Conservation (phyloP, 352 stramenopile genomes). For the Plasmopara halstedii region DNA sequence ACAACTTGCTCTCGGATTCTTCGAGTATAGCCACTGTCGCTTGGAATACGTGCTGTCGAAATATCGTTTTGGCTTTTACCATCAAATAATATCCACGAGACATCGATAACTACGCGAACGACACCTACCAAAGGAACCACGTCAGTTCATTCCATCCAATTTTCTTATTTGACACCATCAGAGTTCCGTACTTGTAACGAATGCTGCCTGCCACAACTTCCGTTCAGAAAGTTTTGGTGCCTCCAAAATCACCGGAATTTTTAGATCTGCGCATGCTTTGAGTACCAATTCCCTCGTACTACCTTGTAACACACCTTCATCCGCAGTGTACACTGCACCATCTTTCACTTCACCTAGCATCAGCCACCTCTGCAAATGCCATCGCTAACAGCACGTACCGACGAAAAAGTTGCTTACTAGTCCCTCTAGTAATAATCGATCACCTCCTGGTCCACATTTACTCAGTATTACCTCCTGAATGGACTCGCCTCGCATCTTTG, state of each 20-base stretch:
- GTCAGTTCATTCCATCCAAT: background rate
- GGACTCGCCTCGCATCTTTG: conserved; percentile 6
- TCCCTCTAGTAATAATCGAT: conserved; percentile 54
- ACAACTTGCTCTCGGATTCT: conserved; percentile 20
- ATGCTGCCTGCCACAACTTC: conserved; percentile 50
- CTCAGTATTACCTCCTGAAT: conserved; percentile 64
- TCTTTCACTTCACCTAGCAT: conserved; percentile 30
- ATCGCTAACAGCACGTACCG: conserved; percentile 21
- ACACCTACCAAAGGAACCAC: conserved; percentile 10
- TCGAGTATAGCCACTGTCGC: conserved; percentile 11
- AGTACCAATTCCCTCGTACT: conserved; percentile 63
- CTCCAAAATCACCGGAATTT: conserved; percentile 48
- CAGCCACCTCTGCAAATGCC: background rate
- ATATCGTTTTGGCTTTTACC: conserved; percentile 6
- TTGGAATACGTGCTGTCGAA: conserved; percentile 12
- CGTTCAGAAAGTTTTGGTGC: conserved; percentile 45
- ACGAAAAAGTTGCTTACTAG: conserved; percentile 79
- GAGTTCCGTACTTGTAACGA: conserved; percentile 51
- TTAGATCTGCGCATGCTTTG: conserved; percentile 40
- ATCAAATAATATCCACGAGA: conserved; percentile 17
- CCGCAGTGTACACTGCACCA: conserved; percentile 39
- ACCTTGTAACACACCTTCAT: conserved; percentile 36
- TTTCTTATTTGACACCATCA: background rate
- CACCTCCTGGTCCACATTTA: conserved; percentile 3
- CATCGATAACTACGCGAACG: conserved; percentile 22